Percentiles rank a stretch among this genome's conserved stretches.
These are phyloP conservation scores for Carex pumila DNA, from an alignment of 176 grass and related monocot species.

Conservation along the genomic window DNA sequence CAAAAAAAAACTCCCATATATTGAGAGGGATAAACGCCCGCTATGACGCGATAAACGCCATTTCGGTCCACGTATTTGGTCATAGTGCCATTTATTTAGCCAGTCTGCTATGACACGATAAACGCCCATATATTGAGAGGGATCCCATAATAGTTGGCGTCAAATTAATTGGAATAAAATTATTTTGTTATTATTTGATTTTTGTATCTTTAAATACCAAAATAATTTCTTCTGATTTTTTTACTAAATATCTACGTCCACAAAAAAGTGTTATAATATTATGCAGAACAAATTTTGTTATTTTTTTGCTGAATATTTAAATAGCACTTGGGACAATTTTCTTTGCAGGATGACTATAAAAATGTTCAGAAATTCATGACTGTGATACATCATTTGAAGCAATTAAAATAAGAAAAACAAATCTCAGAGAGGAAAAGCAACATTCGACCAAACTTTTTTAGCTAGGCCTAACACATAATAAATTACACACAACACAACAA, in stretches of 20 bases:
- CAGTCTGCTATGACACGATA: no score
- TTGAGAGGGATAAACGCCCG: no score
- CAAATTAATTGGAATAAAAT: no score
- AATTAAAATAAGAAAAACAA: not conserved
- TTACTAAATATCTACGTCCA: not conserved
- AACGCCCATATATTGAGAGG: no score
- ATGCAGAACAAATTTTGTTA: not conserved
- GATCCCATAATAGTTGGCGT: no score
- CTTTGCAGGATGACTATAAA: not conserved
- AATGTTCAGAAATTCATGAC: not conserved
- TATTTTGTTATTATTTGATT: not conserved
- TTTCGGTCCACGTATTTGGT: no score
- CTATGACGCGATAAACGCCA: no score
- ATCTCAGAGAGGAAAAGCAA: not conserved
- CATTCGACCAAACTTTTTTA: not conserved
- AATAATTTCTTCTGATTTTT: not conserved
- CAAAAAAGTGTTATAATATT: not conserved
- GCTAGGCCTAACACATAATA: not conserved
- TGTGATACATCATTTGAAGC: not conserved
- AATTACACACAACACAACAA: not conserved
- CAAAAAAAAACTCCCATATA: no score
- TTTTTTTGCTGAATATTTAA: not conserved
- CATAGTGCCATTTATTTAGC: no score
- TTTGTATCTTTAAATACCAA: not conserved
- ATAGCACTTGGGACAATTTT: not conserved